Conservation (phyloP, 2,329 filamentous ascomycete genomes). For the Periglandula ipomoeae region DNA sequence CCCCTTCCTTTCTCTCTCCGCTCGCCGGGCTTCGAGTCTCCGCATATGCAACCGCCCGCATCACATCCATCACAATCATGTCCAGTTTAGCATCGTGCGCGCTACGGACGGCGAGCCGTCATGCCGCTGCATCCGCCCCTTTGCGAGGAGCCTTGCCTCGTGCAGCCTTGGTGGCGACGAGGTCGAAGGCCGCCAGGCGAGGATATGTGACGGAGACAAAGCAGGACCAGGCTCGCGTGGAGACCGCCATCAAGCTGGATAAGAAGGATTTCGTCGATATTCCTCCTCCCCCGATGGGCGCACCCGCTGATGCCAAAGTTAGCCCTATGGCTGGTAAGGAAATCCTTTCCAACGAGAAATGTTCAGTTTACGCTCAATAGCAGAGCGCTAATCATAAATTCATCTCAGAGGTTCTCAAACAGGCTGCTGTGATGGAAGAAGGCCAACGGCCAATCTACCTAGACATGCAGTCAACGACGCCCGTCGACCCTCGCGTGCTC, state of each 20-base stretch:
- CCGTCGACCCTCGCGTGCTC: slow-evolving; percentile 85
- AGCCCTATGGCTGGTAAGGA: slow-evolving; percentile 59
- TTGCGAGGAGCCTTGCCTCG: slow-evolving; percentile 20
- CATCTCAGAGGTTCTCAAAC: slow-evolving; percentile 64
- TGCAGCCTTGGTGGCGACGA: slow-evolving; percentile 19
- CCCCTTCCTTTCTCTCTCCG: slow-evolving; percentile 13
- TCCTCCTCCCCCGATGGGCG: slow-evolving; percentile 22
- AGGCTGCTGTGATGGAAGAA: slow-evolving; percentile 87
- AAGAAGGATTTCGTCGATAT: slow-evolving; percentile 69
- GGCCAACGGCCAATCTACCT: slow-evolving; percentile 92
- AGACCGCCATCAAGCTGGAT: slow-evolving; percentile 77
- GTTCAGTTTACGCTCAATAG: neutral
- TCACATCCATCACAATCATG: slow-evolving; percentile 34
- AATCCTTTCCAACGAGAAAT: neutral
- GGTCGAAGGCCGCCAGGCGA: slow-evolving; percentile 32
- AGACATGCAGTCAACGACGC: slow-evolving; percentile 96
- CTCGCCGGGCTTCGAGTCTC: slow-evolving; percentile 11
- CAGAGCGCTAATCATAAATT: neutral
- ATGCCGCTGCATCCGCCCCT: slow-evolving; percentile 28
- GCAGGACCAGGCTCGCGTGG: slow-evolving; percentile 71
- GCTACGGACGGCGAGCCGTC: slow-evolving; percentile 65
- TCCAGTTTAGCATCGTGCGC: slow-evolving; percentile 57
- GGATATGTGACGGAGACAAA: slow-evolving; percentile 80
- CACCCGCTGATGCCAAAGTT: slow-evolving; percentile 47
- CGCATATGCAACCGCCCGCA: slow-evolving; percentile 13